Percentiles rank a stretch among this genome's conserved stretches.
Evolutionary conservation across 805 yeast genomes (phyloP).

Genomic region (Nakazawaea molendinolei): DNA sequence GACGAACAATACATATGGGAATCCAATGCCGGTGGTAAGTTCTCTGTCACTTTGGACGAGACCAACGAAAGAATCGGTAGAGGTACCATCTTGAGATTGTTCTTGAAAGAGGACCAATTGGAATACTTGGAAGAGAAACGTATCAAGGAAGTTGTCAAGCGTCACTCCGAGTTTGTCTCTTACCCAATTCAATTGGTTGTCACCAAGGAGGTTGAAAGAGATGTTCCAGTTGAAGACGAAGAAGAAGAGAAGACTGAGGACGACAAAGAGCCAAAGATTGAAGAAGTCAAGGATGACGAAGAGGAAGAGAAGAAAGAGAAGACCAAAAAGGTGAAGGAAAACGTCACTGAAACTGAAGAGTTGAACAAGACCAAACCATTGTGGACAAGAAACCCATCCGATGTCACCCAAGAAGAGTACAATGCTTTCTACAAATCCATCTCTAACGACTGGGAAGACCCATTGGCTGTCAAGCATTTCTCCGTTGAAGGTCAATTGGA

Average conservation of each 20-base stretch:
- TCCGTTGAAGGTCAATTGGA: conserved; percentile 99
- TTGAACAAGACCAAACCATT: conserved; percentile 98
- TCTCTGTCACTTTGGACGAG: conserved; percentile 90
- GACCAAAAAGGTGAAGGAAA: conserved; percentile 87
- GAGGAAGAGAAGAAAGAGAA: conserved; percentile 70
- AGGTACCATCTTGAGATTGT: conserved; percentile 93
- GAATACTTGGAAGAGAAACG: conserved; percentile 99
- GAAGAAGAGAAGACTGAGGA: conserved; percentile 50
- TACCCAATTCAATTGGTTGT: conserved; percentile 98
- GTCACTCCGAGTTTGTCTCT: conserved; percentile 98
- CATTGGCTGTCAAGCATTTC: conserved; percentile 98
- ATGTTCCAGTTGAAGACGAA: conserved; percentile 78
- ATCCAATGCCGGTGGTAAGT: conserved; percentile 99
- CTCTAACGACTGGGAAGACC: conserved; percentile 99
- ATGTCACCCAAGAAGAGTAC: conserved; percentile 96
- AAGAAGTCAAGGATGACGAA: conserved; percentile 69
- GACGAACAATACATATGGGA: conserved; percentile 99
- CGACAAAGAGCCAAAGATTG: conserved; percentile 53
- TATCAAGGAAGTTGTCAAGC: conserved; percentile 98
- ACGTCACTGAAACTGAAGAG: conserved; percentile 94
- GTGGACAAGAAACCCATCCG: conserved; percentile 99
- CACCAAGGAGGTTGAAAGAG: conserved; percentile 98
- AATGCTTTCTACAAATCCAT: conserved; percentile 99
- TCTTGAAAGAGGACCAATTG: conserved; percentile 97
- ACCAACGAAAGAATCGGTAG: conserved; percentile 80